phyloP scores from a whole-genome alignment of 148 eudicot species.

The Euryodendron excelsum region DNA sequence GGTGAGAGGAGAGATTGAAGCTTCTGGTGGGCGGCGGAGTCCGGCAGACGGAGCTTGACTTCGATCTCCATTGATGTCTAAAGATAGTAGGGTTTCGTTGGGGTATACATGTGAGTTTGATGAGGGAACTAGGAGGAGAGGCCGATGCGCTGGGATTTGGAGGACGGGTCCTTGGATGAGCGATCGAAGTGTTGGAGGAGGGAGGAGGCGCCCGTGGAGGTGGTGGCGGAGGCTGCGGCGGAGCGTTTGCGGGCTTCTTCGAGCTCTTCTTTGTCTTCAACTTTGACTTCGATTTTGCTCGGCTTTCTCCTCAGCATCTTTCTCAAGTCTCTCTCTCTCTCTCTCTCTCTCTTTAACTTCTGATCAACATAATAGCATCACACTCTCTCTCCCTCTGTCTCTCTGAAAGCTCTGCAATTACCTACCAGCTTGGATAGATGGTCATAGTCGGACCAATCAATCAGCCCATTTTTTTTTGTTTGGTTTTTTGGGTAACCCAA shows the following conservation, averaged over 20 bases:
- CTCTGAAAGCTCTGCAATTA: no score
- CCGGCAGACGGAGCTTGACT: constrained; percentile 65
- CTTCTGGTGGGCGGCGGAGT: constrained; percentile 42
- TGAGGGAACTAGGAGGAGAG: constrained; percentile 23
- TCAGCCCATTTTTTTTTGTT: no score
- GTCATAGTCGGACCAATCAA: no score
- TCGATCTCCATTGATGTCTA: constrained; percentile 68
- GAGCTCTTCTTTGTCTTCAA: constrained; percentile 85
- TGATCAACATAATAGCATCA: no score
- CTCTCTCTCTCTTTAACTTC: background rate
- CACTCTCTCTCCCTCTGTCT: no score
- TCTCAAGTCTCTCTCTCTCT: background rate
- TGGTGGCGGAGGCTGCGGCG: constrained; percentile 39
- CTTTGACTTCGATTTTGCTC: constrained; percentile 63
- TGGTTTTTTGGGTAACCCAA: no score
- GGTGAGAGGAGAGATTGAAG: constrained; percentile 56
- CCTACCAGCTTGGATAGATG: no score
- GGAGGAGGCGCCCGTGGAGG: constrained; percentile 39
- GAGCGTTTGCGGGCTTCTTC: constrained; percentile 57
- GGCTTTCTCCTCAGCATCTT: constrained; percentile 72
- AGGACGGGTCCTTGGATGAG: constrained; percentile 39
- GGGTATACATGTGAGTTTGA: background rate
- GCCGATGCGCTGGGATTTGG: constrained; percentile 75
- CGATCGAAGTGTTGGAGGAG: constrained; percentile 72
- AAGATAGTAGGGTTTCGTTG: background rate